phyloP scores from a whole-genome alignment of 2,329 filamentous ascomycete genomes.

The Nannizziopsis barbatae region DNA sequence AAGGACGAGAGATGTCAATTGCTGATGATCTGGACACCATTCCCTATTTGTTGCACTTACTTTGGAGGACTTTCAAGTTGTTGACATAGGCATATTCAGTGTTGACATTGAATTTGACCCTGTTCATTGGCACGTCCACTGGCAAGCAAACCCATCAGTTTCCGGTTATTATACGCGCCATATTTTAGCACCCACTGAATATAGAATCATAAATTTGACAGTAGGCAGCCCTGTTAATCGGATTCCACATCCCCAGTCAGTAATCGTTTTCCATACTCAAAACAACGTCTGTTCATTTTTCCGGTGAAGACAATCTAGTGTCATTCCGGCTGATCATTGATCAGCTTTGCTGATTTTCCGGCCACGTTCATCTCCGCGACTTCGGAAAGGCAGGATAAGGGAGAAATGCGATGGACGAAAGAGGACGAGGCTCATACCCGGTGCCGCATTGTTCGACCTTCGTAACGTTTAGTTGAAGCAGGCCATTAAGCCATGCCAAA shows the following conservation, averaged over 20 bases:
- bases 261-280: slow-evolving; percentile 1
- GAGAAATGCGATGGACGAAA: slow-evolving; percentile 14
- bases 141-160: slow-evolving; percentile 3
- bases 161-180: not conserved
- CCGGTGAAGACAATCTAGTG: not conserved
- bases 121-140: slow-evolving; percentile 84
- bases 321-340: too few species aligned
- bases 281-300: slow-evolving; percentile 1
- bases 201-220: slow-evolving; percentile 99
- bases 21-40: not conserved
- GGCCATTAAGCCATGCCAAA: slow-evolving; percentile 90
- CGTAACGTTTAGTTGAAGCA: slow-evolving; percentile 93
- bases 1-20: not conserved
- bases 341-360: not conserved
- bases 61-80: slow-evolving; percentile 97
- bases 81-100: slow-evolving; percentile 94
- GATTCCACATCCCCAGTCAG: slow-evolving; percentile 11
- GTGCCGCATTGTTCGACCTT: slow-evolving; percentile 99
- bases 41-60: slow-evolving; percentile 45
- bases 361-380: not conserved
- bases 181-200: slow-evolving; percentile 49
- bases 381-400: not conserved
- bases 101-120: slow-evolving; percentile 97
- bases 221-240: slow-evolving; percentile 61
- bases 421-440: slow-evolving; percentile 52